Conservation (phyloP, 148 eudicot genomes). For the Rhododendron henanense region DNA sequence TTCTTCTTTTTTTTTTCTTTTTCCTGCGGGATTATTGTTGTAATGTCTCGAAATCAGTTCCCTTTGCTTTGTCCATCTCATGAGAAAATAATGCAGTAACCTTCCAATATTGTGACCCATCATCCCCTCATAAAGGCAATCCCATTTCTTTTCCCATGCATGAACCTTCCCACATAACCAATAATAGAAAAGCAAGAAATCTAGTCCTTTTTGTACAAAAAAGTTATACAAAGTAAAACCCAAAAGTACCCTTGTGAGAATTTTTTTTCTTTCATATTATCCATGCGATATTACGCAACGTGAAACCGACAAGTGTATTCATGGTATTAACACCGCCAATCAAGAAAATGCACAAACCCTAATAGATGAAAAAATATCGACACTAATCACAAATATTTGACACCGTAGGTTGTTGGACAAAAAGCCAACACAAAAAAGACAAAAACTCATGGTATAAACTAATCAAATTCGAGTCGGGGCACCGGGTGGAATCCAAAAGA, state of each 20-base stretch:
- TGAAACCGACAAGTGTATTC: neutral
- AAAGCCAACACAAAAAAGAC: neutral
- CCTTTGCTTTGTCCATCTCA: neutral
- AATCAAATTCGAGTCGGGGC: neutral
- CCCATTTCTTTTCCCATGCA: neutral
- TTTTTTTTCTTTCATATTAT: too few relatives aligned
- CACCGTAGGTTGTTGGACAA: neutral
- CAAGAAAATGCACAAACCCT: neutral
- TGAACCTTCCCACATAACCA: neutral
- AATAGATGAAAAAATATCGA: neutral
- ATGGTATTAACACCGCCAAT: neutral
- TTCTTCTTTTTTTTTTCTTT: neutral
- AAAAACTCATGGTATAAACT: neutral
- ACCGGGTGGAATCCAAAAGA: neutral
- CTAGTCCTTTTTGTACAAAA: neutral
- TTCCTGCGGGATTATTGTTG: neutral
- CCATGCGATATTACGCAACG: neutral
- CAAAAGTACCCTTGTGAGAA: too few relatives aligned
- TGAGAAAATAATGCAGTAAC: neutral
- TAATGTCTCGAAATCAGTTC: neutral
- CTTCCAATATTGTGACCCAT: constrained; percentile 8
- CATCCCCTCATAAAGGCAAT: neutral
- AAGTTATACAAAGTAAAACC: too few relatives aligned
- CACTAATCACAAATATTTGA: neutral
- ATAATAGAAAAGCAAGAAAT: neutral